These are phyloP conservation scores for Selenicereus undatus DNA, from an alignment of 148 eudicot species.

Conservation along the genomic window DNA sequence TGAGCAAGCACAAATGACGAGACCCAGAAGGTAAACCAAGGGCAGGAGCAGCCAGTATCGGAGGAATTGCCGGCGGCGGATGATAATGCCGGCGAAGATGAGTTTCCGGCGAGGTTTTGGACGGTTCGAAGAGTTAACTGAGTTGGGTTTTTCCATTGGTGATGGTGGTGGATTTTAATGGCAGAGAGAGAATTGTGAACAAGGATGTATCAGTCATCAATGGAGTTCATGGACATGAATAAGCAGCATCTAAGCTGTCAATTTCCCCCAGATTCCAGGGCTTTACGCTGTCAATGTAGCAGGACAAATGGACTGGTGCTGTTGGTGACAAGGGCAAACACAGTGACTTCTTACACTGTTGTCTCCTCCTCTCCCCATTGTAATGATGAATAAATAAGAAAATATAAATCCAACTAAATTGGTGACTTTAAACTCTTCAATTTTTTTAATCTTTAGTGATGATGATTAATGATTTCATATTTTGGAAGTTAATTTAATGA, in stretches of 20 bases:
- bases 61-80: slow-evolving; percentile 35
- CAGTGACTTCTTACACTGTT: not conserved
- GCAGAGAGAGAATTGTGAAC: not conserved
- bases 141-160: not conserved
- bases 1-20: slow-evolving; percentile 49
- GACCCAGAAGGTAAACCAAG: slow-evolving; percentile 46
- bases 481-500: too few relatives aligned
- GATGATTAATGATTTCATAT: too few relatives aligned
- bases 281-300: not conserved
- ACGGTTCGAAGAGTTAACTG: slow-evolving; percentile 12
- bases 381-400: not conserved
- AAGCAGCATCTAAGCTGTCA: not conserved
- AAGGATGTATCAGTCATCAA: not conserved
- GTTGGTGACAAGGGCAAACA: not conserved
- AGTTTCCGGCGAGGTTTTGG: slow-evolving; percentile 34
- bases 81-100: slow-evolving; percentile 28
- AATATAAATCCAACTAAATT: not conserved
- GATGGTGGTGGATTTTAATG: not conserved
- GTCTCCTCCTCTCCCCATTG: not conserved
- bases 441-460: too few relatives aligned
- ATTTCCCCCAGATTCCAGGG: slow-evolving; percentile 4
- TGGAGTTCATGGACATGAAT: slow-evolving; percentile 14
- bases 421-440: not conserved
- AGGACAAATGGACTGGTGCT: not conserved
- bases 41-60: slow-evolving; percentile 50